These are phyloP conservation scores for Cryptococcus sp. DNA, from an alignment of 1,284 basidiomycete species.

Conservation along the genomic window DNA sequence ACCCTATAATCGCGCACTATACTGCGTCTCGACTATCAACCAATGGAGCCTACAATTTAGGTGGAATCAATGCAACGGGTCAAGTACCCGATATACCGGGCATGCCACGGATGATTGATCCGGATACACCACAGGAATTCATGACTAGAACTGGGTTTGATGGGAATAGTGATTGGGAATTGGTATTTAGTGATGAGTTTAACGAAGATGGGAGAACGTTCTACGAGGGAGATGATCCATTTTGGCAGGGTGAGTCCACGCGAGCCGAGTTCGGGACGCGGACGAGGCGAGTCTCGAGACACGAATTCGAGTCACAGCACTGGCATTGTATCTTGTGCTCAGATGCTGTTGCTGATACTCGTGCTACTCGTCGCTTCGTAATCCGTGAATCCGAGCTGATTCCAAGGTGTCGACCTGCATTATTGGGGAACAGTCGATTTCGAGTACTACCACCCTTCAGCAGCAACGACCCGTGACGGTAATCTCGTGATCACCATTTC, in stretches of 20 bases:
- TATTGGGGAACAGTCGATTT: conserved; percentile 57
- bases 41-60: conserved; percentile 54
- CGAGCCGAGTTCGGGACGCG: too few relatives aligned
- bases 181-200: conserved; percentile 55
- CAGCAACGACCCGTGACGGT: conserved; percentile 72
- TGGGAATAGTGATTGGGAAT: conserved; percentile 48
- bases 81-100: conserved; percentile 62
- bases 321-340: too few relatives aligned
- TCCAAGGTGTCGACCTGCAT: conserved; percentile 49
- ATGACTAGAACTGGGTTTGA: conserved; percentile 39
- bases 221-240: conserved; percentile 54
- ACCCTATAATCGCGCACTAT: conserved; percentile 46
- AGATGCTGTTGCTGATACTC: too few relatives aligned
- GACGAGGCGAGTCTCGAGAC: too few relatives aligned
- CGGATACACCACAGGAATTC: conserved; percentile 55
- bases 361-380: too few relatives aligned
- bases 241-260: background rate
- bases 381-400: too few relatives aligned
- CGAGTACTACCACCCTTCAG: conserved; percentile 78
- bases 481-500: conserved; percentile 73
- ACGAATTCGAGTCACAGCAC: too few relatives aligned
- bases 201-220: conserved; percentile 67
- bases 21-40: conserved; percentile 29
- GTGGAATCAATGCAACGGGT: conserved; percentile 55
- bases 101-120: conserved; percentile 65